Base-by-base conservation (phyloP, 2,329 filamentous ascomycete genomes). In the Verticillium isaacii region DNA sequence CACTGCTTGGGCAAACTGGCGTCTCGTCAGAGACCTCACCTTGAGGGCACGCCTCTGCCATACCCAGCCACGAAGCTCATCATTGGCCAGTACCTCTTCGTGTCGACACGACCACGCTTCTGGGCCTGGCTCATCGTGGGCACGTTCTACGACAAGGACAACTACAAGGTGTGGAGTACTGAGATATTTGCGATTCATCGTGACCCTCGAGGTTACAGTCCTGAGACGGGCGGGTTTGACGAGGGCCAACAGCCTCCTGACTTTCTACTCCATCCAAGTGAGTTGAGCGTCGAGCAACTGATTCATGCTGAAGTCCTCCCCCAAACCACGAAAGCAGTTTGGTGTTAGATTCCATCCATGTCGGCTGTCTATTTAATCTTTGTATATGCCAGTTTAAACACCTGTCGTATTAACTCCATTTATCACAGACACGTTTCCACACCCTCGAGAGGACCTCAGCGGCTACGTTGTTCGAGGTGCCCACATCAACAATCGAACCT, bases 81-180 rank as follows among this genome's bases (percentile, higher is more conserved):
- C 65, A 73, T 82, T 58, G 80, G 76, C 19, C 80, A 82, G 66
- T 71, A 77, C 60, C 66, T 79, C 55, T 67, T 74, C 58, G 63
- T 70, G 9, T 72, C 71, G 17, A 69, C 67, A 2, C 68, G 72
- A 29, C 67, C 70, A 3, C 71, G 69, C 0, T 74, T 68, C 62
- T 82, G 79, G 78, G 80, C 77, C 17, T 82, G 76, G 75, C 73
- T 83, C 56, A 72, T 81, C 25, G 72, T 81, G 15, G 80, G 75
- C 0, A 75, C 76, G 1, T 84, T 82, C 60, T 82, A 80, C 69
- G 79, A 84, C 71, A 60, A 64, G 1, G 60, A 75, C 11, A 74
- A 75, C 52, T 70, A 69, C 37, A 68, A 75, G 4, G 62, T 84
- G 45, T 84, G 80, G 79, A 81, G 79, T 56, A 78, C 73, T 0